Base-by-base conservation (phyloP, 306 rosid species). In the Sechiopsis laciniata region DNA sequence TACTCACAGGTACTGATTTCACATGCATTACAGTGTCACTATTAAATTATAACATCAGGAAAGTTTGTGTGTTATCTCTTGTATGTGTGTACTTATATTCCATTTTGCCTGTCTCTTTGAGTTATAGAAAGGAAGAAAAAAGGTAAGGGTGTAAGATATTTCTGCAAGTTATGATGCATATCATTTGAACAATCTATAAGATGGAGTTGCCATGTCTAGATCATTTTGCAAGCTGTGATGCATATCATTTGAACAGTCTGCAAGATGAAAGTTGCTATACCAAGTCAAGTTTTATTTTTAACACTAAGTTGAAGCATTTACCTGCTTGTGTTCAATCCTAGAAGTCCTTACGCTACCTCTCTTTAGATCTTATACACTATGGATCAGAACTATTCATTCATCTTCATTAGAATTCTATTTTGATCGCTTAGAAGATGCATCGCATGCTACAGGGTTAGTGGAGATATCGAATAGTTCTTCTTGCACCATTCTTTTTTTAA, bases 1-100 rank as follows among this genome's bases (percentile, higher is more conserved):
- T 86, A 1, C 88, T 79, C 87, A 69, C 75, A 89, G 98, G 97
- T 94, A 85, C 48, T 82, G 74, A 72, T 69, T 80, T 76, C 21
- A 74, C 77, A 1, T 26, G 12, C 21, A 46, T 16, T 59, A 8
- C 15, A 20, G 48, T 40, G 37, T 46, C 53, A 45, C 77, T 26
- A n/a, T n/a, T n/a, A n/a, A n/a, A 40, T 40, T 57, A 21, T n/a
- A 17, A n/a, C n/a, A 17, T 14, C n/a, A 26, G 40, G 65, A 9
- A 60, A 14, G 20, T 10, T 15, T 29, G 15, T 55, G 58, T 45
- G 52, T 48, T 10, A 40, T 40, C 46, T 6, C 46, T 5, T 37
- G 42, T 37, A 5, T 37, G 2, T n/a, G 29, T 26, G 29, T 26
- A 26, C 29, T 26, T 40, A 40, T 40, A 40, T 40, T 40, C n/a